Percentiles rank a stretch among this genome's conserved stretches.
Evolutionary conservation across 1,284 basidiomycete genomes (phyloP).

Genomic region (Xanthoconium separans): DNA sequence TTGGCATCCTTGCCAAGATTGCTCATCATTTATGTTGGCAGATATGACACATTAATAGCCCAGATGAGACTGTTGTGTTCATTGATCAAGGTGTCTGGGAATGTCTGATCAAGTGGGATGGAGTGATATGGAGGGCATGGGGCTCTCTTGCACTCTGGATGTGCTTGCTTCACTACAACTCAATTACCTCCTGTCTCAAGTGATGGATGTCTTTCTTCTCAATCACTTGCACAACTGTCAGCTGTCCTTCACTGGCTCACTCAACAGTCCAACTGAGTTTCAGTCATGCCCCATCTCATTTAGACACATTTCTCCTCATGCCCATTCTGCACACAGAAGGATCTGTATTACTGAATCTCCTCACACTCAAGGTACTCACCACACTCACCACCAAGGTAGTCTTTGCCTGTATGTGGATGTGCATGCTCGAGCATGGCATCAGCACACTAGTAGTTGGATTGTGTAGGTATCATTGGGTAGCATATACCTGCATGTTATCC

Average conservation of each 20-base stretch:
- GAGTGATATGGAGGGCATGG: slow-evolving; percentile 47
- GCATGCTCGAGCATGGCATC: slow-evolving; percentile 82
- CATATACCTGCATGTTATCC: no score
- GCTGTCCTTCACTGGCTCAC: slow-evolving; percentile 63
- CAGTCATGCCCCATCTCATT: slow-evolving; percentile 55
- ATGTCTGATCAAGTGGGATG: slow-evolving; percentile 63
- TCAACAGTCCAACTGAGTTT: slow-evolving; percentile 52
- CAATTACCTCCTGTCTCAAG: slow-evolving; percentile 53
- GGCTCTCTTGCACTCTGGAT: slow-evolving; percentile 31
- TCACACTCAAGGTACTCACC: slow-evolving; percentile 59
- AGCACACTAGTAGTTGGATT: no score
- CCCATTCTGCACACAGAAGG: slow-evolving; percentile 40
- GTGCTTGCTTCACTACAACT: slow-evolving; percentile 50
- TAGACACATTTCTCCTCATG: slow-evolving; percentile 62
- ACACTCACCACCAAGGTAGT: slow-evolving; percentile 60
- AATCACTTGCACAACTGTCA: slow-evolving; percentile 59
- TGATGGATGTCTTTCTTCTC: slow-evolving; percentile 44
- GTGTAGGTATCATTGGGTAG: no score
- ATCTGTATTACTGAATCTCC: slow-evolving; percentile 45
- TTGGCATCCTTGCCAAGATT: slow-evolving; percentile 71
- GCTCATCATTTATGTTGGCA: slow-evolving; percentile 41
- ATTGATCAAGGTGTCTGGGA: slow-evolving; percentile 61
- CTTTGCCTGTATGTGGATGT: slow-evolving; percentile 88
- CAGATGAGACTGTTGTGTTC: slow-evolving; percentile 41
- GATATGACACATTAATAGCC: slow-evolving; percentile 24